Percentiles rank a stretch among this genome's conserved stretches.
These are phyloP conservation scores for Ophiocordyceps sinensis DNA, from an alignment of 2,329 filamentous ascomycete species.

Conservation along the genomic window DNA sequence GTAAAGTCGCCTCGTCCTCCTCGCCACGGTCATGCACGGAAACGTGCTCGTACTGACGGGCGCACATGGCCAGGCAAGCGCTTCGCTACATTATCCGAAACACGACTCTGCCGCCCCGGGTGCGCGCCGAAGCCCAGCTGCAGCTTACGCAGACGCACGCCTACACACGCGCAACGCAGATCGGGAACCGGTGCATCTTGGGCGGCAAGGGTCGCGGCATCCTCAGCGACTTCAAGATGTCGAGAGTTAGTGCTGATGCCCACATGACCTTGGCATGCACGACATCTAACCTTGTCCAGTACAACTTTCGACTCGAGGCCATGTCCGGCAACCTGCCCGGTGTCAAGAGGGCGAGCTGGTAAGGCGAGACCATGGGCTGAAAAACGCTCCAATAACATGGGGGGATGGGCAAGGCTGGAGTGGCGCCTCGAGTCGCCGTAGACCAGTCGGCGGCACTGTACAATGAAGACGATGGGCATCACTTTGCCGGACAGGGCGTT, in stretches of 20 bases:
- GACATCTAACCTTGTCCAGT: constrained; percentile 40
- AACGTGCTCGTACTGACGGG: constrained; percentile 1
- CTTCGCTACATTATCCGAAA: constrained; percentile 90
- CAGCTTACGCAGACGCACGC: constrained; percentile 90
- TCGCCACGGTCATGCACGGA: not conserved
- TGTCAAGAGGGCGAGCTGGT: constrained; percentile 96
- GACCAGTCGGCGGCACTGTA: not conserved
- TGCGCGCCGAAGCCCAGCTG: constrained; percentile 82
- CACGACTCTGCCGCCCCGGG: constrained; percentile 65
- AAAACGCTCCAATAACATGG: not conserved
- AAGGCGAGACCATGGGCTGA: constrained; percentile 17
- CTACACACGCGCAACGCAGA: constrained; percentile 88
- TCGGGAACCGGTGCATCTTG: constrained; percentile 83
- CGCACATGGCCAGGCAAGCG: constrained; percentile 54
- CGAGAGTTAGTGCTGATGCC: constrained; percentile 49
- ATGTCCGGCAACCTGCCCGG: constrained; percentile 75
- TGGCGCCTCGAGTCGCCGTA: not conserved
- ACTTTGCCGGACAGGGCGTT: too few species aligned
- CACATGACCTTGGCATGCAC: not conserved
- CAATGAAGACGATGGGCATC: not conserved
- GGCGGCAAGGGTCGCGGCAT: constrained; percentile 84
- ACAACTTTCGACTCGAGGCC: constrained; percentile 83
- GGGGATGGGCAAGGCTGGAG: not conserved
- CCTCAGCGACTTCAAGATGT: constrained; percentile 85
- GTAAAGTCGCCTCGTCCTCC: constrained; percentile 30